These are phyloP conservation scores for Euphorbia lathyris DNA, from an alignment of 345 rosid species.

Conservation along the genomic window DNA sequence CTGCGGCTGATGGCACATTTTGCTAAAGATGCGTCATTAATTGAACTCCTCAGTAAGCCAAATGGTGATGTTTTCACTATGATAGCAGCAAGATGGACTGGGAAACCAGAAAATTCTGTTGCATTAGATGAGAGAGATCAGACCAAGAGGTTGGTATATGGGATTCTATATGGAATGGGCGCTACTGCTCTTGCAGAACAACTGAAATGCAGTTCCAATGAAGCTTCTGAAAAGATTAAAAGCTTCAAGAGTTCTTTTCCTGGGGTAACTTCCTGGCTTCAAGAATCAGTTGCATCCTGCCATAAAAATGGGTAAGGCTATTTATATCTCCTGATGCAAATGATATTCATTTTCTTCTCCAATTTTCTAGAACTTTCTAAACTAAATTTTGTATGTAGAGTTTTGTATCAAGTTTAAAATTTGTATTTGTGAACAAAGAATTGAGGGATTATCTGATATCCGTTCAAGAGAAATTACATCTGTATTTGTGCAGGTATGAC, in stretches of 20 bases:
- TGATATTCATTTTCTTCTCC: neutral
- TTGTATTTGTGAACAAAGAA: neutral
- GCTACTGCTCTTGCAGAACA: constrained; percentile 82
- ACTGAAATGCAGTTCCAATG: constrained; percentile 74
- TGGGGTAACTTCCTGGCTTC: constrained; percentile 83
- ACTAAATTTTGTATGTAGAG: neutral
- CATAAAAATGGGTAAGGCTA: constrained; percentile 60
- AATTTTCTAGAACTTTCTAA: neutral
- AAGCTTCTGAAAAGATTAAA: constrained; percentile 78
- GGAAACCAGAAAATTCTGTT: constrained; percentile 60
- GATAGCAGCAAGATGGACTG: constrained; percentile 90
- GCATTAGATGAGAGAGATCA: constrained; percentile 72
- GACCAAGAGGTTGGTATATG: constrained; percentile 88
- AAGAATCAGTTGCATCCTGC: constrained; percentile 62
- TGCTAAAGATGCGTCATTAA: constrained; percentile 71
- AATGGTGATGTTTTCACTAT: constrained; percentile 84
- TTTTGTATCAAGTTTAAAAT: neutral
- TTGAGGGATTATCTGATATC: neutral
- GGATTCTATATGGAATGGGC: constrained; percentile 99
- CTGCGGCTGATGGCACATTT: constrained; percentile 93
- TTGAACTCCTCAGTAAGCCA: constrained; percentile 73
- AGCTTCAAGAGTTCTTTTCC: constrained; percentile 82
- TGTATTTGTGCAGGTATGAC: neutral
- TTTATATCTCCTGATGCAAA: neutral
- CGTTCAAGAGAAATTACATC: neutral